These are phyloP conservation scores for Pulveroboletus sp. DNA, from an alignment of 768 basidiomycete species.

Conservation along the genomic window DNA sequence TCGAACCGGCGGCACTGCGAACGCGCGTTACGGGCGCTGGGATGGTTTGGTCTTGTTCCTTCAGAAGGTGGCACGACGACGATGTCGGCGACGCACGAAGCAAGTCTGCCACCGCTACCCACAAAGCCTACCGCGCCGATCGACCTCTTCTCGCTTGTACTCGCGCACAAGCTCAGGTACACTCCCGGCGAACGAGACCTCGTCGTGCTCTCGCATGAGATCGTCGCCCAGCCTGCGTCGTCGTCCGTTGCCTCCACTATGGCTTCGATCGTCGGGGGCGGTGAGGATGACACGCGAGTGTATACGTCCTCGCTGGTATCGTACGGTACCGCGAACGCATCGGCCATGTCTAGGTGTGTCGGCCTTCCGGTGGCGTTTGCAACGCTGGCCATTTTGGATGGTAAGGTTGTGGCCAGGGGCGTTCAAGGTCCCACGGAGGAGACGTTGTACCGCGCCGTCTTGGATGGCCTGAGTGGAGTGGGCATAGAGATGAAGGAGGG, in stretches of 20 bases:
- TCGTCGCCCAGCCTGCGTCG: conserved; percentile 43
- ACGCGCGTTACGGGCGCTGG: conserved; percentile 38
- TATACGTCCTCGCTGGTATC: conserved; percentile 64
- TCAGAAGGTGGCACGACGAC: not conserved
- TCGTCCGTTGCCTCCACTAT: not conserved
- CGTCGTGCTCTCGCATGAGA: conserved; percentile 81
- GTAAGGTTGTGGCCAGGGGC: conserved; percentile 47
- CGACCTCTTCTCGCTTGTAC: conserved; percentile 68
- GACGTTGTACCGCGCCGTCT: conserved; percentile 57
- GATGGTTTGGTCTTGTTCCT: conserved; percentile 31
- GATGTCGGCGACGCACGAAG: not conserved
- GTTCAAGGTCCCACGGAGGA: conserved; percentile 63
- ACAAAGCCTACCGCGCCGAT: conserved; percentile 45
- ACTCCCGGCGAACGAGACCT: conserved; percentile 71
- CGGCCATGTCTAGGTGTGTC: conserved; percentile 90
- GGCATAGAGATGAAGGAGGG: conserved; percentile 39
- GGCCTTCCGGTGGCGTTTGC: conserved; percentile 86
- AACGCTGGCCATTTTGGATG: conserved; percentile 65
- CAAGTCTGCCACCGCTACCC: conserved; percentile 42
- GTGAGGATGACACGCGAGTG: conserved; percentile 38
- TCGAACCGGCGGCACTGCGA: conserved; percentile 16
- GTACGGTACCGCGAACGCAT: conserved; percentile 53
- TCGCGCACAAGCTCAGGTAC: conserved; percentile 71
- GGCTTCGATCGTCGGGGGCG: not conserved
- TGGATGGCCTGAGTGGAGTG: conserved; percentile 53